Evolutionary conservation across 768 basidiomycete genomes (phyloP).

Genomic region (Podaxis sp.): DNA sequence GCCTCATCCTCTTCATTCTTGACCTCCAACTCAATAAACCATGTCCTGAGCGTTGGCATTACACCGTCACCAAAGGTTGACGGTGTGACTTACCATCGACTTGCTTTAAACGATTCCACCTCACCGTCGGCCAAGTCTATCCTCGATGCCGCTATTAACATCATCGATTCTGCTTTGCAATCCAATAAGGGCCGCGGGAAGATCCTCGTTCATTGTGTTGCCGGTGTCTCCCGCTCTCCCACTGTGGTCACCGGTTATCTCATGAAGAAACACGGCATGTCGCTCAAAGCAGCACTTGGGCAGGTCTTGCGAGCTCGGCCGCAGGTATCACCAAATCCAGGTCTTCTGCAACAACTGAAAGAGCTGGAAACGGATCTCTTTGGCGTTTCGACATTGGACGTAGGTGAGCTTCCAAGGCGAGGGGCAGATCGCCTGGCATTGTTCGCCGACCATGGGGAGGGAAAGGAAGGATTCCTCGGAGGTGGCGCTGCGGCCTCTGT

Average conservation of each 20-base stretch:
- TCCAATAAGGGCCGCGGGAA: slow-evolving; percentile 25
- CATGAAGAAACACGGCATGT: slow-evolving; percentile 34
- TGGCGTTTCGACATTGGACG: slow-evolving; percentile 27
- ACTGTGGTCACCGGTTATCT: slow-evolving; percentile 40
- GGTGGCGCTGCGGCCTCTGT: not conserved
- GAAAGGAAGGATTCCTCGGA: not conserved
- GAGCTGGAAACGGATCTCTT: slow-evolving; percentile 28
- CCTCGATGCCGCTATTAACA: slow-evolving; percentile 24
- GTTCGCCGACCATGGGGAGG: slow-evolving; percentile 20
- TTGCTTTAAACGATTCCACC: slow-evolving; percentile 34
- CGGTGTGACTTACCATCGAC: slow-evolving; percentile 34
- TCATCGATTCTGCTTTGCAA: slow-evolving; percentile 28
- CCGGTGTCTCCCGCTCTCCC: slow-evolving; percentile 46
- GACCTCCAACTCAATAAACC: slow-evolving; percentile 30
- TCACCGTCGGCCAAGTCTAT: slow-evolving; percentile 26
- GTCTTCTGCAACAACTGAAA: slow-evolving; percentile 42
- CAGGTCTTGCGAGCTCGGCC: slow-evolving; percentile 33
- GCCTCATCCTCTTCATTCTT: slow-evolving; percentile 35
- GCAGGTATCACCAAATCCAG: slow-evolving; percentile 37
- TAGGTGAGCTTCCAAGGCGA: slow-evolving; percentile 33
- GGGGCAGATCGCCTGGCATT: slow-evolving; percentile 31
- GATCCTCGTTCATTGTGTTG: slow-evolving; percentile 44
- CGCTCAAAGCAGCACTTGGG: slow-evolving; percentile 35
- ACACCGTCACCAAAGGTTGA: slow-evolving; percentile 27
- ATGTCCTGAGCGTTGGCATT: slow-evolving; percentile 40